Evolutionary conservation across 2,329 filamentous ascomycete genomes (phyloP).

Genomic region (Pseudogymnoascus sp.): DNA sequence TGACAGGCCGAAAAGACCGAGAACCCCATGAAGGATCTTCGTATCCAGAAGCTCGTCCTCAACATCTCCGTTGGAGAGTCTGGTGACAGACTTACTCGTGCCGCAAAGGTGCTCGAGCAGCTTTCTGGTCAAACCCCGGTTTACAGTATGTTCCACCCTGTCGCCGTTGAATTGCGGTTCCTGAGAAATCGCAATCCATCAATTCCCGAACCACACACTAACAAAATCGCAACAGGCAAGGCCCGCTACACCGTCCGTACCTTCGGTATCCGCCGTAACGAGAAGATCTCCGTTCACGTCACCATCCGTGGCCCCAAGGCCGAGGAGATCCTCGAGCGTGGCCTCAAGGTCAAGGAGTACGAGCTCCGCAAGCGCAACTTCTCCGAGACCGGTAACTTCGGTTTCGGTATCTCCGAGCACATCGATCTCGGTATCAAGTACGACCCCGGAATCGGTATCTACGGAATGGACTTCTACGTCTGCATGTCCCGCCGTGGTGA

Average conservation of each 20-base stretch:
- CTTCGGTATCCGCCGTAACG: slow-evolving; percentile 99
- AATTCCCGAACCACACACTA: slow-evolving; percentile 12
- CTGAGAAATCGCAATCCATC: slow-evolving; percentile 12
- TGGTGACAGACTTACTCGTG: slow-evolving; percentile 99
- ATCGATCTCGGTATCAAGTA: slow-evolving; percentile 99
- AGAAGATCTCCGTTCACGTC: slow-evolving; percentile 99
- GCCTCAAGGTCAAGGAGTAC: slow-evolving; percentile 99
- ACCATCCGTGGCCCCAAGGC: slow-evolving; percentile 99
- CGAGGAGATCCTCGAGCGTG: slow-evolving; percentile 99
- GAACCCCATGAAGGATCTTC: slow-evolving; percentile 99
- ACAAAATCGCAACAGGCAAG: slow-evolving; percentile 60
- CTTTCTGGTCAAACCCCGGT: slow-evolving; percentile 98
- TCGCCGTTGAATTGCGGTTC: not conserved
- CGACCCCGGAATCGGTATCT: slow-evolving; percentile 96
- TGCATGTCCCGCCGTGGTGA: slow-evolving; percentile 98
- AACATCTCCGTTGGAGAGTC: slow-evolving; percentile 99
- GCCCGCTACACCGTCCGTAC: slow-evolving; percentile 99
- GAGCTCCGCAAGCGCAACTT: slow-evolving; percentile 99
- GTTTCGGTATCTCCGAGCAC: slow-evolving; percentile 99
- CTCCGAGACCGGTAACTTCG: slow-evolving; percentile 99
- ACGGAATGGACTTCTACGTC: slow-evolving; percentile 99
- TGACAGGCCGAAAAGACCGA: slow-evolving; percentile 69
- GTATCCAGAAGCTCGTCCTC: slow-evolving; percentile 98
- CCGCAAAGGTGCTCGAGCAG: slow-evolving; percentile 99
- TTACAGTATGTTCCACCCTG: slow-evolving; percentile 65